A percentile compares a stretch with the other conserved stretches of the same genome.
phyloP scores from a whole-genome alignment of 2,329 filamentous ascomycete genomes.

The Pseudogymnoascus sp. region DNA sequence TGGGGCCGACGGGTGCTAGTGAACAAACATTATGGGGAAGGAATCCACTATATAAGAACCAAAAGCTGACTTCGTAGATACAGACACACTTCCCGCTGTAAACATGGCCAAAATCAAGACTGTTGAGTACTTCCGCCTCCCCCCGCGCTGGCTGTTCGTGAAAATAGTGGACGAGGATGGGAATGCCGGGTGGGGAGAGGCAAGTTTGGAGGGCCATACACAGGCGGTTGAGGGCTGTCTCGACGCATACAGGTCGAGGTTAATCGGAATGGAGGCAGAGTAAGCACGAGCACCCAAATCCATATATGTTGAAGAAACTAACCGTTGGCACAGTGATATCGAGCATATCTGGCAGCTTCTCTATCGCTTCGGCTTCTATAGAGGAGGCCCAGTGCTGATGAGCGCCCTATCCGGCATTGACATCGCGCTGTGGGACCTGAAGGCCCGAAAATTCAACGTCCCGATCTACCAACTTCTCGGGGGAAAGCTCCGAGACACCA shows the following conservation, averaged over 20 bases:
- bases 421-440: conserved; percentile 74
- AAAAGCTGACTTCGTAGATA: neutral
- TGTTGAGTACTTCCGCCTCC: conserved; percentile 68
- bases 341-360: conserved; percentile 73
- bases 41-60: neutral
- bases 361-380: conserved; percentile 66
- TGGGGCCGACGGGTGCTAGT: neutral
- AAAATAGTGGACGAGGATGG: conserved; percentile 63
- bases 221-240: conserved; percentile 67
- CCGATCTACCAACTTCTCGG: conserved; percentile 68
- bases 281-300: conserved; percentile 29
- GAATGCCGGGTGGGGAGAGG: conserved; percentile 65
- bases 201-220: conserved; percentile 65
- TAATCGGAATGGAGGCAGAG: conserved; percentile 64
- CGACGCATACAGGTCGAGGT: conserved; percentile 55
- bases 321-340: conserved; percentile 49
- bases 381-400: conserved; percentile 74
- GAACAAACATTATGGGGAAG: neutral
- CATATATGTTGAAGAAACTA: neutral
- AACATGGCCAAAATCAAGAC: conserved; percentile 54
- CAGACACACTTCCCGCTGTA: neutral
- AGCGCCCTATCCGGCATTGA: conserved; percentile 69
- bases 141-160: conserved; percentile 70
- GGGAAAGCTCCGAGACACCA: conserved; percentile 61
- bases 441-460: conserved; percentile 55